A percentile compares a stretch with the other conserved stretches of the same genome.
These are phyloP conservation scores for Cryptococcus amylolentus DNA, from an alignment of 1,284 basidiomycete genomes.

Conservation along the genomic window DNA sequence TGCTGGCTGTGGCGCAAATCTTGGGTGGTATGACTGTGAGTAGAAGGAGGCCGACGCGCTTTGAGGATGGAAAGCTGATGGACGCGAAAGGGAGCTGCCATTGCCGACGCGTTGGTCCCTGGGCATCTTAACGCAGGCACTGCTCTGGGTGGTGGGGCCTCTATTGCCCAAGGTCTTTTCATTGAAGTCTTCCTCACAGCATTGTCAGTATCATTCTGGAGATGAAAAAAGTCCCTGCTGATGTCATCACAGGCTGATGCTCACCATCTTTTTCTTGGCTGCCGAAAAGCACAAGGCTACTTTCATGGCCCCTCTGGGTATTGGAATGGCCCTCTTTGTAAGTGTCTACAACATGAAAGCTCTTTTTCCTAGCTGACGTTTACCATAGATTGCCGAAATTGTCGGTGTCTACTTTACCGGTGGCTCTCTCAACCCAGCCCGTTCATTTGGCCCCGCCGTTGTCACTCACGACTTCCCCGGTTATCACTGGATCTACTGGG, in stretches of 20 bases:
- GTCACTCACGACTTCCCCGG: conserved; percentile 32
- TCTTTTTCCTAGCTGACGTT: neutral
- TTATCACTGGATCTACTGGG: conserved; percentile 50
- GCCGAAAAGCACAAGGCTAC: conserved; percentile 55
- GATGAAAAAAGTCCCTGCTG: neutral
- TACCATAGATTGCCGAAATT: conserved; percentile 45
- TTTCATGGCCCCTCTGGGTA: conserved; percentile 55
- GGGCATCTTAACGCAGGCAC: conserved; percentile 48
- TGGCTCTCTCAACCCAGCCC: conserved; percentile 48
- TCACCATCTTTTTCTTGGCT: conserved; percentile 51
- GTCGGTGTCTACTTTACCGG: conserved; percentile 50
- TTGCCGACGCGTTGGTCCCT: conserved; percentile 48
- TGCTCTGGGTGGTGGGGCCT: conserved; percentile 42
- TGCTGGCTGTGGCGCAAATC: conserved; percentile 50
- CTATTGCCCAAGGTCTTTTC: conserved; percentile 38
- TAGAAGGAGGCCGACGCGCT: neutral
- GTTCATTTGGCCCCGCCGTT: conserved; percentile 49
- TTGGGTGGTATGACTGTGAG: conserved; percentile 51
- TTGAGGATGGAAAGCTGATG: neutral
- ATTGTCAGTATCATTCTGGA: conserved; percentile 23
- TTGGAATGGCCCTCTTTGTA: conserved; percentile 53
- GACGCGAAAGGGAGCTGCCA: conserved; percentile 37
- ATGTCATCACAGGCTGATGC: conserved; percentile 29
- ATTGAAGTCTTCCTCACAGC: conserved; percentile 53
- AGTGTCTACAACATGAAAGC: neutral